phyloP scores from a whole-genome alignment of 208 protist species.

The Naegleria lovaniensis region DNA sequence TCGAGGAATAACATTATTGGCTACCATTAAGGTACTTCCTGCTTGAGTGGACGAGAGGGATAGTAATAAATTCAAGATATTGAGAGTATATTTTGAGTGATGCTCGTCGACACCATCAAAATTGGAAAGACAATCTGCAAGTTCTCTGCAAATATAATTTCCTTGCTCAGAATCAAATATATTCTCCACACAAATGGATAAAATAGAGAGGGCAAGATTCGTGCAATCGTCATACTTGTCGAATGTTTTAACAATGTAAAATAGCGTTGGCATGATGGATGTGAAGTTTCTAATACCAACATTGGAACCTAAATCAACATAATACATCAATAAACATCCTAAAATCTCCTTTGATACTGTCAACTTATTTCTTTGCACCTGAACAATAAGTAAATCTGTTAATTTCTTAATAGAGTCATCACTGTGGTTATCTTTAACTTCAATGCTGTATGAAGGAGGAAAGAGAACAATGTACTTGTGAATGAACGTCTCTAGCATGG shows the following conservation, averaged over 20 bases:
- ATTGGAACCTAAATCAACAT: background rate
- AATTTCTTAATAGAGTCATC: background rate
- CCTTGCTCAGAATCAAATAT: background rate
- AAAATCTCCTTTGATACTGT: background rate
- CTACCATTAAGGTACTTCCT: background rate
- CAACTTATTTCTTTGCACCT: background rate
- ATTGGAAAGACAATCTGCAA: background rate
- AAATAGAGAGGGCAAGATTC: background rate
- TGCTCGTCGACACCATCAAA: background rate
- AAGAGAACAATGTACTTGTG: background rate
- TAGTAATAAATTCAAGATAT: background rate
- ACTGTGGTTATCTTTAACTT: background rate
- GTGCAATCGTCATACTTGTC: background rate
- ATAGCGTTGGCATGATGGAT: background rate
- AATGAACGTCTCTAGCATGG: background rate
- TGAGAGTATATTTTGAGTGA: background rate
- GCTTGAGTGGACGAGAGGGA: background rate
- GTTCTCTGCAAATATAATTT: background rate
- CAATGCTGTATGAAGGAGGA: background rate
- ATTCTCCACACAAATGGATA: background rate
- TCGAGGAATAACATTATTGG: background rate
- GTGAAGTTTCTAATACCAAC: background rate
- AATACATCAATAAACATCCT: background rate
- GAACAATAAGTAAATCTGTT: background rate
- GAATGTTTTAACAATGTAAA: background rate